Evolutionary conservation across 176 grass and related monocot genomes (phyloP), one percentile per base, ranked within the genome.

Genomic region (Bonia amplexicaulis): DNA sequence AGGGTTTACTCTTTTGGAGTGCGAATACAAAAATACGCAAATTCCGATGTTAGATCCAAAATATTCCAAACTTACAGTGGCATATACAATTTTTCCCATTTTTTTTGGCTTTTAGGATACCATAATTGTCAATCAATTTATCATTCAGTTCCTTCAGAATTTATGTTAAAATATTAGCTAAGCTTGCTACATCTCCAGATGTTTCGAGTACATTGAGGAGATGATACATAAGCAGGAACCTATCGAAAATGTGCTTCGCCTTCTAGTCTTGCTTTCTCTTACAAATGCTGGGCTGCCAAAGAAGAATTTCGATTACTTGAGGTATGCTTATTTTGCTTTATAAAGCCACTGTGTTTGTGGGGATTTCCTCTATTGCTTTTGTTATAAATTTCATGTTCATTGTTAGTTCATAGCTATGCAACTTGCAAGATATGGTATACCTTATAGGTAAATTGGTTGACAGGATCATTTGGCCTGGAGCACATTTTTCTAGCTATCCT

Each of bases 221-320:
- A 95, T 98, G 90, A 89, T 98, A 80, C 96, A 98, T 64, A 98
- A 98, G 78, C 96, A 98, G 69, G 96, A 98, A 80, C 64, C 93
- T 69, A 90, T 98, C 87, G 87, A 85, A 78, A 98, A 86, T 39
- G 86, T 95, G 19, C 89, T 98, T 71, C 96, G 93, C 47, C 88
- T 98, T 87, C 80, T 95, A 73, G 93, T 98, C 23, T 88, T 98
- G 73, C 89, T 98, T 60, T 98, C 96, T 27, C 90, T 95, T 90
- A 98, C 93, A 80, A 98, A 95, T 89, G 74, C 80, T 84, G 96
- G 96, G 20, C 81, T 98, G 73, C 96, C 96, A 40, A 98, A 93
- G 76, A 98, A 93, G 78, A 88, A 87, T 84, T 95, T 95, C 31
- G 93, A 98, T 90, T 90, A 95, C 69, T 84, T 92, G 69, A 95